Conservation (phyloP, 352 stramenopile genomes). For the Thalassiosira delicatula region DNA sequence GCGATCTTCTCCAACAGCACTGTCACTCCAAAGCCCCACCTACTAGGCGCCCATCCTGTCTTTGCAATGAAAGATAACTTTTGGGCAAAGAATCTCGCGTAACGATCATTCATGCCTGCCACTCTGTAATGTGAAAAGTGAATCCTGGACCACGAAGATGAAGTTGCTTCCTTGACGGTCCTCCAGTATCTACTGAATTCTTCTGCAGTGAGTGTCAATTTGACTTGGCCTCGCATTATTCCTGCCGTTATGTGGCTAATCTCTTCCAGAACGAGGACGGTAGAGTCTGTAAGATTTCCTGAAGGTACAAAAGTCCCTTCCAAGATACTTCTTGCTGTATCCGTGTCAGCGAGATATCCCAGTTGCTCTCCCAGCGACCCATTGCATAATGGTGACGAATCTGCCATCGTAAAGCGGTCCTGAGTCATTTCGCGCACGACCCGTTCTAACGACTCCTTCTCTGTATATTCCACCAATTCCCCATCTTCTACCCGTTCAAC, state of each 20-base stretch:
- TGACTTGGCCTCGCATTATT: conserved; percentile 3
- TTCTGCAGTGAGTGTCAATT: background rate
- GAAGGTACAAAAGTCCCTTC: conserved; percentile 16
- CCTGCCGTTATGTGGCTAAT: conserved; percentile 2
- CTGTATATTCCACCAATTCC: background rate
- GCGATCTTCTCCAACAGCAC: conserved; percentile 31
- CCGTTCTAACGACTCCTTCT: background rate
- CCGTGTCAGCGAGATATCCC: background rate
- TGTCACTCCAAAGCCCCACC: conserved; percentile 3
- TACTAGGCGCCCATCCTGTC: background rate
- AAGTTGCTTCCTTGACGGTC: conserved; percentile 12
- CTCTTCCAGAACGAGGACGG: conserved; percentile 15
- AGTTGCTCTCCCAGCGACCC: background rate
- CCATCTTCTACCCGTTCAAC: background rate
- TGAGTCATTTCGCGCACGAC: background rate
- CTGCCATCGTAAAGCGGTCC: background rate
- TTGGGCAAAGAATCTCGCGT: background rate
- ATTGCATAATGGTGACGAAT: background rate
- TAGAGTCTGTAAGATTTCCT: background rate
- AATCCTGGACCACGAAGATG: conserved; percentile 1
- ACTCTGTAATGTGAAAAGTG: conserved; percentile 30
- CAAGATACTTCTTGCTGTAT: background rate
- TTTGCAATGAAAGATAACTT: background rate
- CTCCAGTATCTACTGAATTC: conserved; percentile 5
- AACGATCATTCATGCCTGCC: background rate